Base-by-base conservation (phyloP, 306 rosid genomes). In the Cicer arietinum region DNA sequence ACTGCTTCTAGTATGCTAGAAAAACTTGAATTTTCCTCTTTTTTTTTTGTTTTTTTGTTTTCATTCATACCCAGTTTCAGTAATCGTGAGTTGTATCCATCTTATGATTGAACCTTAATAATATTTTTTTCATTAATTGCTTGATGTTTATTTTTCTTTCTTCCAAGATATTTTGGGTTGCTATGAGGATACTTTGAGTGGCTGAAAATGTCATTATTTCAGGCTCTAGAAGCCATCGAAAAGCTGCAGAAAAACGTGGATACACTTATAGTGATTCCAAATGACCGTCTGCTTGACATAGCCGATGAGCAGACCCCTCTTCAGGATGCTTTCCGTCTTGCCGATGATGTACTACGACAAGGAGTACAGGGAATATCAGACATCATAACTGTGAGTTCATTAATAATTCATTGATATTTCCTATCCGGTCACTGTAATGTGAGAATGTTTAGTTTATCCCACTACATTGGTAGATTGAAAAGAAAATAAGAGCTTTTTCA, bases 291-390 rank as follows among this genome's bases (percentile, higher is more conserved):
- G 63, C 98, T 93, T 77, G 98, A 89, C 85, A 84, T 93, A 72
- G 93, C 97, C 69, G 97, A 91, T 83, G 98, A 91, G 84, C 97
- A 93, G 79, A 93, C 89, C 16, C 90, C 97, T 39, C 97, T 93
- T 74, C 93, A 89, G 79, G 97, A 91, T 79, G 97, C 98, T 79
- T 93, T 93, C 79, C 92, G 75, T 75, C 92, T 93, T 69, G 98
- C 97, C 9, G 98, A 91, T 83, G 98, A 93, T 84, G 98, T 93
- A 77, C 88, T 93, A 41, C 92, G 97, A 48, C 98, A 93, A 77
- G 98, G 98, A 83, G 98, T 93, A 14, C 98, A 93, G 83, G 98
- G 98, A 83, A 93, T 93, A 85, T 91, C 98, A 46, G 98, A 93
- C 77, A 93, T 93, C 47, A 91, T 93, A 81, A 93, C 92, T 5